Percentiles rank a stretch among this genome's conserved stretches.
phyloP scores from a whole-genome alignment of 2,329 filamentous ascomycete species.

The Cryphonectria naterciae region DNA sequence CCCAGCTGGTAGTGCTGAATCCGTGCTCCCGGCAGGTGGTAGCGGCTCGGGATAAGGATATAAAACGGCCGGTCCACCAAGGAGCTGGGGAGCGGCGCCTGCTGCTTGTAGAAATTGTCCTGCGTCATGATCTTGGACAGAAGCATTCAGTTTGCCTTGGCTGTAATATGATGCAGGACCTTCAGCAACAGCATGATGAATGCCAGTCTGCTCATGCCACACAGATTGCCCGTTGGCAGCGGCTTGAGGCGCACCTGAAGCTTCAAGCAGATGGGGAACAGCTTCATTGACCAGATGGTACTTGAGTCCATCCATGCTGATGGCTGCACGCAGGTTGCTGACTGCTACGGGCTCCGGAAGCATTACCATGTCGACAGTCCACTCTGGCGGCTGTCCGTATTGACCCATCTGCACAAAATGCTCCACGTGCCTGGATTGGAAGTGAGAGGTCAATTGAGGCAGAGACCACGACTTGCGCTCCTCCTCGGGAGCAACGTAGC shows the following conservation, averaged over 20 bases:
- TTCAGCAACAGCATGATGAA: constrained; percentile 18
- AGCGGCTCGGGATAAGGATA: constrained; percentile 12
- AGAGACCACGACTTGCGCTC: constrained; percentile 56
- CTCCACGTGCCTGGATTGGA: constrained; percentile 50
- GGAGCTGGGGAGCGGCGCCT: constrained; percentile 2
- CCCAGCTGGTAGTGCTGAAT: neutral
- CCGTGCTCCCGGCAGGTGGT: neutral
- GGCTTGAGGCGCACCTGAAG: constrained; percentile 13
- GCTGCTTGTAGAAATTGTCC: constrained; percentile 5
- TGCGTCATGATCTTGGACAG: neutral
- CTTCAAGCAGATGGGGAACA: constrained; percentile 41
- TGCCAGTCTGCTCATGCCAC: constrained; percentile 19
- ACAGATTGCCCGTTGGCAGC: constrained; percentile 12
- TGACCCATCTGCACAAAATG: constrained; percentile 33
- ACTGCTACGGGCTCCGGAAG: constrained; percentile 43
- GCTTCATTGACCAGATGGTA: constrained; percentile 44
- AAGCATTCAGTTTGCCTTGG: constrained; percentile 8
- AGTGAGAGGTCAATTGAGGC: constrained; percentile 63
- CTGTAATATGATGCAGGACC: constrained; percentile 16
- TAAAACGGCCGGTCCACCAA: neutral
- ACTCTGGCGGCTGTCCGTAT: constrained; percentile 41
- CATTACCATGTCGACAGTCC: constrained; percentile 52
- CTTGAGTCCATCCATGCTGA: constrained; percentile 40
- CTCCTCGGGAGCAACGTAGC: constrained; percentile 34
- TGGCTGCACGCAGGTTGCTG: constrained; percentile 35